A percentile compares a stretch with the other conserved stretches of the same genome.
These are phyloP conservation scores for Phaeosphaeria sp. DNA, from an alignment of 2,329 filamentous ascomycete genomes.

Conservation along the genomic window DNA sequence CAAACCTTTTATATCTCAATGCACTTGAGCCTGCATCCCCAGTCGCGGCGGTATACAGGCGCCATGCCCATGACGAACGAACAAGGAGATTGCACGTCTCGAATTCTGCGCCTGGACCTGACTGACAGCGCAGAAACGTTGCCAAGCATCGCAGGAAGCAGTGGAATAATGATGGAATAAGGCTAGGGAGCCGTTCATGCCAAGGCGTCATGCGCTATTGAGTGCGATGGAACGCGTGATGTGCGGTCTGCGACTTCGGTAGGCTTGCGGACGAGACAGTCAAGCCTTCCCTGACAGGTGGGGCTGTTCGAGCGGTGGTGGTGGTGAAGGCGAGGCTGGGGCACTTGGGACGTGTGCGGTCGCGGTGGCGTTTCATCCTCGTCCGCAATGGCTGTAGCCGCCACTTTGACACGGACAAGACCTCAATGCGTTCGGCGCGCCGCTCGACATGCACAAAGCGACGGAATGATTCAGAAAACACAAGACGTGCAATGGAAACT, in stretches of 20 bases:
- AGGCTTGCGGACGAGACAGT: slow-evolving; percentile 27
- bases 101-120: slow-evolving; percentile 24
- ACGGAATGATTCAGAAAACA: slow-evolving; percentile 21
- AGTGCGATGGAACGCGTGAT: slow-evolving; percentile 44
- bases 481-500: slow-evolving; percentile 28
- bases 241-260: slow-evolving; percentile 40
- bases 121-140: slow-evolving; percentile 13
- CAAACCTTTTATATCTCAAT: slow-evolving; percentile 36
- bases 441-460: slow-evolving; percentile 9
- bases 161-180: slow-evolving; percentile 17
- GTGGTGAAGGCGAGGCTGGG: slow-evolving; percentile 27
- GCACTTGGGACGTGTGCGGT: slow-evolving; percentile 35
- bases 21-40: slow-evolving; percentile 6
- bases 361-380: slow-evolving; percentile 44
- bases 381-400: slow-evolving; percentile 36
- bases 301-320: slow-evolving; percentile 19
- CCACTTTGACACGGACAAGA: slow-evolving; percentile 26
- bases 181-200: slow-evolving; percentile 29
- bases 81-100: slow-evolving; percentile 36
- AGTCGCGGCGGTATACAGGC: slow-evolving; percentile 10
- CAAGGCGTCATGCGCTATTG: slow-evolving; percentile 39
- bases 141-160: slow-evolving; percentile 14
- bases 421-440: slow-evolving; percentile 36
- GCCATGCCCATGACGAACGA: slow-evolving; percentile 23
- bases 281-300: slow-evolving; percentile 25